Evolutionary conservation across 352 stramenopile species (phyloP), one percentile per base, ranked within the genome.

Genomic region (Globisporangium paddicum): DNA sequence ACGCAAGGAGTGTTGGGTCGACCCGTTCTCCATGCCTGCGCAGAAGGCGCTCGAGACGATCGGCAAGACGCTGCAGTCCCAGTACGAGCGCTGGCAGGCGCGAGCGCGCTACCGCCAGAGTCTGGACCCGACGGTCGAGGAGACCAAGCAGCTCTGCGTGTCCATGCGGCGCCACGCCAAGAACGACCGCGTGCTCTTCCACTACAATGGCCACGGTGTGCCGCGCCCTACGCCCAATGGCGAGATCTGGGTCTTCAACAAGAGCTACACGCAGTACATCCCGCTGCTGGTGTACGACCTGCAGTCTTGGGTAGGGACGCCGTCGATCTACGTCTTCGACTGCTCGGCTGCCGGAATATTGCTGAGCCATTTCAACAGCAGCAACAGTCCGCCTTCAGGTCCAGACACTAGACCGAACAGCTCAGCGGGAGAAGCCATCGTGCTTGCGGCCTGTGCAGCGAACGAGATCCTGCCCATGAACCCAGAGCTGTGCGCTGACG

Each of bases 221-320:
- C 98, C 97, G 30, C 72, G 93, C n/a, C 96, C 92, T 21, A 99
- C 97, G 9, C 73, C 81, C 11, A 98, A 98, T 72, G 97, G 97
- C 38, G 97, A 99, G 68, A 94, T 99, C 53, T 99, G 97, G 97
- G 92, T 99, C 21, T 99, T 99, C 72, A 99, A 99, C 79, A 98
- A 98, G 77, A 97, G 96, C 69, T 98, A 99, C 72, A 99, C 97
- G 34, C 96, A 99, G 78, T 99, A 99, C 75, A 99, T 99, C 57
- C 97, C 98, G 19, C 73, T 99, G 28, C 82, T 96, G 25, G 89
- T 99, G 11, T 97, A 96, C 47, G 95, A 99, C 54, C 72, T 99
- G 25, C 82, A 96, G 69, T 87, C 72, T 10, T 98, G 86, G 95
- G 71, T 99, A 59, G 96, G 90, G 69, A 92, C 86, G 57, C 77